Base-by-base conservation (phyloP, 1,284 basidiomycete genomes). In the Ganoderma multipileum region DNA sequence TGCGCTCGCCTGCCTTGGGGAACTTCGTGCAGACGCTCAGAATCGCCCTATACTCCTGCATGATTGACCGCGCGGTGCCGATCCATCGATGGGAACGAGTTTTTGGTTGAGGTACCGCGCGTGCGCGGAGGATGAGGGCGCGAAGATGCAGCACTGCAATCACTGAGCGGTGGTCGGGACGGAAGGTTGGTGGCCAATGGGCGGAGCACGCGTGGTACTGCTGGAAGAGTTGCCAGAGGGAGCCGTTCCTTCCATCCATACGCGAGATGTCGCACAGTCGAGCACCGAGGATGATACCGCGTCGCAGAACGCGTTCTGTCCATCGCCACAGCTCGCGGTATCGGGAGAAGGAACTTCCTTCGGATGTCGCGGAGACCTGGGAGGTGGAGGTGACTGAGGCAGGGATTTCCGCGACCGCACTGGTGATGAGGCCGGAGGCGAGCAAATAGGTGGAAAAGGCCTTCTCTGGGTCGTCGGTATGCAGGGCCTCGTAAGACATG, bases 1-100 rank as follows among this genome's bases (percentile, higher is more conserved):
- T 98, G 66, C 89, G 83, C 73, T 95, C 86, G 2, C 96, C 96
- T 0, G 97, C 96, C 47, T 83, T 85, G 8, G 97, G 97, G 77
- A 99, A 97, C 0, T 76, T 80, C 0, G 95, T 96, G 64, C 87
- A 88, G 2, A 85, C 83, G 63, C 81, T 86, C 30, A 97, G 78
- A 55, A 96, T 83, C 0, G 85, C 83, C 38, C 89, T 87, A 67
- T 93, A 93, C 68, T 92, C 89, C 23, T 87, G 85, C n/a, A 93
- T 83, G 18, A 91, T 84, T 0, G 87, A 86, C 18, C 88, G 85
- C 0, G 90, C 90, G 26, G 88, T 87, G 38, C 84, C 85, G 28
- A 90, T 80, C 94, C 94, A 95, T 1, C 83, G 76, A 0, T 83
- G 82, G 1, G 84, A 81, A 52, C 81, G 83, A n/a, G 69, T 66